phyloP scores from a whole-genome alignment of 495 filamentous ascomycete genomes.

The Cairneyella variabilis region DNA sequence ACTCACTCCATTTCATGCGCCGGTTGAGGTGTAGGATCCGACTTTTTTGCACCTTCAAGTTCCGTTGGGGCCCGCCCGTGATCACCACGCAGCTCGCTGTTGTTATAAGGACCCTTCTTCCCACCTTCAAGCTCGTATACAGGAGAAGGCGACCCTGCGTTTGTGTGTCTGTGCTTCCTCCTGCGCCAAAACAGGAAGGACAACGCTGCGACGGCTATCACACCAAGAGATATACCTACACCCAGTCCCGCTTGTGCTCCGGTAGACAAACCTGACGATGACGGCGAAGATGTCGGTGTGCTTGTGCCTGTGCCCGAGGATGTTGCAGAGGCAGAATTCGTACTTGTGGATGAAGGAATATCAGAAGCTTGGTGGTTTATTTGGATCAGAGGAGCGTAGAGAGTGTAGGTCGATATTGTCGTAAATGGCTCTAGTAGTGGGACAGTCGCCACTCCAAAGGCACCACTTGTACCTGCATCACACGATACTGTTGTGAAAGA shows the following conservation, averaged over 20 bases:
- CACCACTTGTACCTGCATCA: not conserved
- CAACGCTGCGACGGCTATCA: not conserved
- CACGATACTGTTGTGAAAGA: not conserved
- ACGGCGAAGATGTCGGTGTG: not conserved
- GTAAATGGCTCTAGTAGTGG: no score
- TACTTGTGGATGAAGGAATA: not conserved
- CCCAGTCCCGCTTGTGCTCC: conserved; percentile 8
- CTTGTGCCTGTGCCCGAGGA: not conserved
- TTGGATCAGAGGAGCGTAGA: conserved; percentile 10
- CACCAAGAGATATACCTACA: conserved; percentile 2
- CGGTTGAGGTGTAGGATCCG: no score
- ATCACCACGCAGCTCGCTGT: not conserved
- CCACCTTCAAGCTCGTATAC: not conserved
- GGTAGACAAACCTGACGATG: not conserved
- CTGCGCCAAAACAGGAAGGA: not conserved
- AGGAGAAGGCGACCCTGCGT: no score
- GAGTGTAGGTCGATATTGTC: not conserved
- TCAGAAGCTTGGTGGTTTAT: conserved; percentile 9
- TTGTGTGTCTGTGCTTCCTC: not conserved
- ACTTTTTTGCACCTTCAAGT: no score
- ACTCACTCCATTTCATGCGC: no score
- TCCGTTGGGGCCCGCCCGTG: no score
- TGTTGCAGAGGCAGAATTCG: not conserved
- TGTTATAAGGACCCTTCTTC: not conserved
- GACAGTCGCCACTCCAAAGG: not conserved